phyloP scores from a whole-genome alignment of 1,284 basidiomycete genomes.

The Singerocomus inundabilis region DNA sequence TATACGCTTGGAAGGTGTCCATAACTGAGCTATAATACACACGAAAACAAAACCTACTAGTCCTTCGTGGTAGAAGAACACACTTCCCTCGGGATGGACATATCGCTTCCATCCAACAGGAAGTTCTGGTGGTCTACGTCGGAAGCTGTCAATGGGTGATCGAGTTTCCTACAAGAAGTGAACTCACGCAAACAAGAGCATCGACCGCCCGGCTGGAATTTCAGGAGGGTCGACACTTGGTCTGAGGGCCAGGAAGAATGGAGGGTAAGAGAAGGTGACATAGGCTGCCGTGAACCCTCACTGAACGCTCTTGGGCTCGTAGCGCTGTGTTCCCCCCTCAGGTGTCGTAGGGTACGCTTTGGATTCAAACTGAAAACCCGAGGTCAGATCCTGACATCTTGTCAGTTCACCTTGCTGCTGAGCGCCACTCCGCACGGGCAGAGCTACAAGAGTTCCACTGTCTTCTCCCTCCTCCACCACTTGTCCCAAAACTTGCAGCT shows the following conservation, averaged over 20 bases:
- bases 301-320: conserved; percentile 1
- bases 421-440: background rate
- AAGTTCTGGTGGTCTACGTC: conserved; percentile 6
- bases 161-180: background rate
- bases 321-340: conserved; percentile 11
- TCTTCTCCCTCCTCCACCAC: background rate
- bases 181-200: conserved; percentile 10
- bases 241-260: background rate
- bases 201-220: conserved; percentile 10
- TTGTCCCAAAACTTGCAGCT: too few species aligned
- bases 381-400: background rate
- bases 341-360: conserved; percentile 5
- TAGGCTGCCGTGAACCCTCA: background rate
- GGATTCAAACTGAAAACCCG: background rate
- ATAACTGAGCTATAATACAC: background rate
- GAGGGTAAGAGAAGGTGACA: background rate
- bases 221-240: background rate
- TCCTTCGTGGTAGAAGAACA: conserved; percentile 12
- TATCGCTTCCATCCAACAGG: conserved; percentile 7
- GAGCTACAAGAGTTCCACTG: background rate
- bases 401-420: background rate
- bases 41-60: conserved; percentile 7
- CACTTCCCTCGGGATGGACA: conserved; percentile 21
- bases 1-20: conserved; percentile 13
- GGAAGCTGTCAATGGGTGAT: background rate